phyloP scores from a whole-genome alignment of 352 stramenopile species.

The Globisporangium nunn region DNA sequence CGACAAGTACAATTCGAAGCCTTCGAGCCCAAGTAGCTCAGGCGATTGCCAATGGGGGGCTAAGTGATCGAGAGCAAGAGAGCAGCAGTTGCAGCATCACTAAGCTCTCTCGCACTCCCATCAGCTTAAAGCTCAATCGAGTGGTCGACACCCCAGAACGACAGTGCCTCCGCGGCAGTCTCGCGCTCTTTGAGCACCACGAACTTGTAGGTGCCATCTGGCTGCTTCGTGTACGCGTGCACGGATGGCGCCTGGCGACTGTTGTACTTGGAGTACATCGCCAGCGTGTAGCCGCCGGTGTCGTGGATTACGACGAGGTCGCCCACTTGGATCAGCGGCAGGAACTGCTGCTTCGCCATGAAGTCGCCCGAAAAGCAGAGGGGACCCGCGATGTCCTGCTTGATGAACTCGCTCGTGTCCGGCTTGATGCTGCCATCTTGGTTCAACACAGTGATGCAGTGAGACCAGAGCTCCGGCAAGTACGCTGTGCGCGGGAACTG shows the following conservation, averaged over 20 bases:
- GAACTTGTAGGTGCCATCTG: constrained; percentile 30
- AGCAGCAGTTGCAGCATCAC: not conserved
- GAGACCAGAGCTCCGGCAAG: constrained; percentile 73
- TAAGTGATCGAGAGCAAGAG: not conserved
- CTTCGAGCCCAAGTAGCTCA: no score
- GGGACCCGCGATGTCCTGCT: constrained; percentile 85
- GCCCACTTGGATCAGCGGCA: constrained; percentile 65
- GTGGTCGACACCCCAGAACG: constrained; percentile 60
- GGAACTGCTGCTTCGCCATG: constrained; percentile 62
- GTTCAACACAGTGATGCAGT: constrained; percentile 74
- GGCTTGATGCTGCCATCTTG: constrained; percentile 39
- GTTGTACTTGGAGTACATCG: constrained; percentile 88
- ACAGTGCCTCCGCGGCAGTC: constrained; percentile 53
- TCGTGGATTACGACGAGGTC: constrained; percentile 85
- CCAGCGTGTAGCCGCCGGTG: constrained; percentile 83
- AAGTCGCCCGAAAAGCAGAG: constrained; percentile 92
- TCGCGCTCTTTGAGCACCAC: constrained; percentile 59
- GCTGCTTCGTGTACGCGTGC: constrained; percentile 42
- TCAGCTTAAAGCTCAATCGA: constrained; percentile 23
- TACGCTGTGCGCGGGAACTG: constrained; percentile 88
- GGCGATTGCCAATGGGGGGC: no score
- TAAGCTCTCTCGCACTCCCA: not conserved
- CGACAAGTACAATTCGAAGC: no score
- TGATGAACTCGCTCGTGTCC: constrained; percentile 27
- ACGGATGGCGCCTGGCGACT: constrained; percentile 64